Percentiles rank a stretch among this genome's conserved stretches.
These are phyloP conservation scores for Saccharomycopsis sp. DNA, from an alignment of 805 yeast species.

Conservation along the genomic window DNA sequence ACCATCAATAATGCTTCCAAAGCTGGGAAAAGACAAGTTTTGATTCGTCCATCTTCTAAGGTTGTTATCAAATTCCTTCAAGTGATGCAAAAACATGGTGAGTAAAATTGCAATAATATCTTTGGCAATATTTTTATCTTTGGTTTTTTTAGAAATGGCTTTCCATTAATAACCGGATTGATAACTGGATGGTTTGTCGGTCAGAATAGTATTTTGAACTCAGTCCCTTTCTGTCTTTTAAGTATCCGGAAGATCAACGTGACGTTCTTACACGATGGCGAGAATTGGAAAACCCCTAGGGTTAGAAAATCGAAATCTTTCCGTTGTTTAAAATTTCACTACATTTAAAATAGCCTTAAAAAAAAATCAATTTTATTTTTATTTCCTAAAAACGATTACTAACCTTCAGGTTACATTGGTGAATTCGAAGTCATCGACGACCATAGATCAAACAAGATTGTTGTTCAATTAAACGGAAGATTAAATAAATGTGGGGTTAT, in stretches of 20 bases:
- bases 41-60: conserved; percentile 96
- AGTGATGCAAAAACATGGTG: conserved; percentile 90
- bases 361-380: background rate
- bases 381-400: conserved; percentile 1
- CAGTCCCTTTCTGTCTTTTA: conserved; percentile 22
- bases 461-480: conserved; percentile 95
- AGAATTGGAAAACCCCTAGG: no score
- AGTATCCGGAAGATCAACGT: conserved; percentile 21
- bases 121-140: background rate
- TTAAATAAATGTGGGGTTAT: conserved; percentile 98
- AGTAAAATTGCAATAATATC: background rate
- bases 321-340: conserved; percentile 17
- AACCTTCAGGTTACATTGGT: conserved; percentile 68
- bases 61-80: conserved; percentile 93
- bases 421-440: conserved; percentile 97
- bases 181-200: conserved; percentile 22
- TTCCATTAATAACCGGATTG: conserved; percentile 16
- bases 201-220: conserved; percentile 14
- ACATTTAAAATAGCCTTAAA: conserved; percentile 1
- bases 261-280: conserved; percentile 17
- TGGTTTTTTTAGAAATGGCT: background rate
- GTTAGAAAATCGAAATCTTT: conserved; percentile 14
- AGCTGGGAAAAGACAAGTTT: conserved; percentile 98
- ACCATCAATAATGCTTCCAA: conserved; percentile 98
- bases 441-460: conserved; percentile 98